Base-by-base conservation (phyloP, 2,329 filamentous ascomycete species). In the Arthrobotrys musiformis region DNA sequence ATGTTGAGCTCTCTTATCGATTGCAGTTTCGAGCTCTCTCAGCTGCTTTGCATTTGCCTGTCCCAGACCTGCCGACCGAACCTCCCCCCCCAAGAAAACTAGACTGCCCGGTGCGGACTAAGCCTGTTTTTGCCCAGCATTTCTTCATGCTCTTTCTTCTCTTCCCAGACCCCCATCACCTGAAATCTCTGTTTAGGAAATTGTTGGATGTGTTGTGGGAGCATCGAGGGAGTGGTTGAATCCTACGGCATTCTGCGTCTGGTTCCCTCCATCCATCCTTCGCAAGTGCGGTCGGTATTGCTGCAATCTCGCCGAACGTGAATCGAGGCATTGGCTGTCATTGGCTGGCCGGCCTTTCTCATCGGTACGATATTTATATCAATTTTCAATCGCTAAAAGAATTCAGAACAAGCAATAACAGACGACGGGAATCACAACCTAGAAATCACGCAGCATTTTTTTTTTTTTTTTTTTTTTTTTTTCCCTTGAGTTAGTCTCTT, bases 1-100 rank as follows among this genome's bases (percentile, higher is more conserved):
- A 58, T 67, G 63, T 67, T 48, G 63, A 67, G 64, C 50, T 58
- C 63, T 67, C 64, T 68, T 68, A 68, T 68, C 64, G 64, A 68
- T 68, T 68, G 64, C 35, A 30, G 46, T 56, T 50, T 67, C 63
- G 63, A 67, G 63, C 46, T 56, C 46, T 54, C 62, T 24, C 50
- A 37, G 35, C 17, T 46, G 17, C 42, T 46, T 2, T n/a, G n/a
- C 30, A 11, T 19, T 56, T 13, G 22, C 33, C 26, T 42, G 44
- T 11, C 44, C 44, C 62, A 50, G 42, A 61, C 33, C 13, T 48
- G 44, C 44, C 44, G 42, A 26, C 11, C 44, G 37, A 44, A 1
- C 40, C n/a, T n/a, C 48, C 28, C 48, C 33, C 19, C 44, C 44
- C 15, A 44, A 44, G 13, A 4, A 58, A 58, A 35, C 40, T 19